Conservation (phyloP, 257 asterid species). For the Solanum paucissectum region DNA sequence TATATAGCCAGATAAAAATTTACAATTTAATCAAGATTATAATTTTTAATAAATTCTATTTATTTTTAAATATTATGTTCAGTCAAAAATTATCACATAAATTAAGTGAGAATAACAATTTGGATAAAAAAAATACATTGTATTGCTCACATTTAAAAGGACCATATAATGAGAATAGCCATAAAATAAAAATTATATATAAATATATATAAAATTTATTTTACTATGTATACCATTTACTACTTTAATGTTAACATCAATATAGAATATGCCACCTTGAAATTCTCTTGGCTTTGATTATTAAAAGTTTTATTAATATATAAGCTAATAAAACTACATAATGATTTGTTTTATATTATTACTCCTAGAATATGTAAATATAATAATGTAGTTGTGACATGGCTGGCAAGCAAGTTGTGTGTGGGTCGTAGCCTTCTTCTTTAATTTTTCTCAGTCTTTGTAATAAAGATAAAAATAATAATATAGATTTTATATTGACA, state of each 20-base stretch:
- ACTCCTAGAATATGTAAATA: neutral
- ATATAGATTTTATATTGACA: neutral
- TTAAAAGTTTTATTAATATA: constrained; percentile 7
- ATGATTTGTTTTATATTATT: neutral
- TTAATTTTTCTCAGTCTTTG: neutral
- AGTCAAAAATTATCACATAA: neutral
- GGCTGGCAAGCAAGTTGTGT: constrained; percentile 3
- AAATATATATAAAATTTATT: no score
- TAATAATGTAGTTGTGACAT: neutral
- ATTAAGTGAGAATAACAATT: neutral
- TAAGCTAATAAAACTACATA: constrained; percentile 13
- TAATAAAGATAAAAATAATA: neutral
- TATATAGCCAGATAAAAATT: neutral
- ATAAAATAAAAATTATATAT: neutral
- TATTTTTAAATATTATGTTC: neutral
- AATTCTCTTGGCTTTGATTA: constrained; percentile 16
- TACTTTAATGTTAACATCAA: constrained; percentile 8
- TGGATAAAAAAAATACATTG: neutral
- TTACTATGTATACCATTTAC: neutral
- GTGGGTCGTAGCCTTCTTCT: neutral
- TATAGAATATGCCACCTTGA: constrained; percentile 31
- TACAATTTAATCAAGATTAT: neutral
- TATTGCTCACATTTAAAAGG: neutral
- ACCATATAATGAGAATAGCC: neutral
- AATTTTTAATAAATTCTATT: fast-evolving